Evolutionary conservation across 768 basidiomycete genomes (phyloP), one percentile per base, ranked within the genome.

Genomic region (Lentinula aciculospora): DNA sequence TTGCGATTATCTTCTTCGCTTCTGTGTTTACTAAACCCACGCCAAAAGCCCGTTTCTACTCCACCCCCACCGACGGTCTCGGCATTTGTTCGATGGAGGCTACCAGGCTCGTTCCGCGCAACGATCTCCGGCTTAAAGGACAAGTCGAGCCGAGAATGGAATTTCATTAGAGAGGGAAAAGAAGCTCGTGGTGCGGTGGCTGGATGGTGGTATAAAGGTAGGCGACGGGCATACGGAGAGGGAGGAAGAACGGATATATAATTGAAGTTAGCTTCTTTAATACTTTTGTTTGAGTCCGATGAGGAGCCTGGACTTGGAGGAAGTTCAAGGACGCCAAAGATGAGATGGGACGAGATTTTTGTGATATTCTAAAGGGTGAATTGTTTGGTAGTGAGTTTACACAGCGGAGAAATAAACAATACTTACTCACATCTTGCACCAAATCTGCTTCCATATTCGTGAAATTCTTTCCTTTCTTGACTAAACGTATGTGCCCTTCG

Each of bases 391-490:
- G 9, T 25, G 28, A 31, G 47, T 37, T 13, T 4, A 31, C 31
- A 13, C 10, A 53, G 19, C 57, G 37, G 6, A 28, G 47, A 17
- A 12, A 17, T 21, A 64, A 19, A 12, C 44, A 36, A 23, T 63
- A 3, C 19, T 28, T 10, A 69, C 70, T 28, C 61, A 85, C 85
- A 64, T 78, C 68, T 67, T 87, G 86, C n/a, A 80, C 53, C 15
- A 88, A 72, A 34, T 83, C 78, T 17, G 83, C 85, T 9, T 71
- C 64, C n/a, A 89, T 48, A 58, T 85, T 85, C 17, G 81, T 80
- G 58, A 85, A 82, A 0, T 70, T 73, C 46, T 73, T 76, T 2
- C 85, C 83, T 4, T 65, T 66, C 63, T 80, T 83, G n/a, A 84
- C 32, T 1, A 65, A 68, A 4, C 71, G 74, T 0, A 88, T 70